phyloP scores from a whole-genome alignment of 140 eudicot species.

The Anethum foeniculum region DNA sequence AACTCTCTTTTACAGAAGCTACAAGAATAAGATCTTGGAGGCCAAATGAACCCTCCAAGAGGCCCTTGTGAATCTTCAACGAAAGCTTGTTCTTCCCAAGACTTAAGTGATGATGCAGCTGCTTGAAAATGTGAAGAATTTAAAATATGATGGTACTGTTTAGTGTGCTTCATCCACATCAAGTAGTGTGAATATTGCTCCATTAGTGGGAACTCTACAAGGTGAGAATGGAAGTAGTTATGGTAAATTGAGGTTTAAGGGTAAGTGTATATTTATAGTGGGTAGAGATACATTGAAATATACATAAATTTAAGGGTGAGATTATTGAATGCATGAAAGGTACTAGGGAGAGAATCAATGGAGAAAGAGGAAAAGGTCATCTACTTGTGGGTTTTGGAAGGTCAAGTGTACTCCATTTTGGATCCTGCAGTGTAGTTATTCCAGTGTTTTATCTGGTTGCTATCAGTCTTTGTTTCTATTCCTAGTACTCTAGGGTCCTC shows the following conservation, averaged over 20 bases:
- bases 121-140: slow-evolving; percentile 1
- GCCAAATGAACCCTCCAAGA: slow-evolving; percentile 28
- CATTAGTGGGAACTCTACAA: slow-evolving; percentile 4
- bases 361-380: slow-evolving; percentile 38
- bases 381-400: slow-evolving; percentile 28
- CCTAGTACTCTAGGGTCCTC: slow-evolving; percentile 8
- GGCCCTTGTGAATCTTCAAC: slow-evolving; percentile 21
- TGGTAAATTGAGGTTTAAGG: slow-evolving; percentile 7
- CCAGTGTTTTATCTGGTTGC: slow-evolving; percentile 36
- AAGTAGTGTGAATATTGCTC: slow-evolving; percentile 23
- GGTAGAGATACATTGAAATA: background rate
- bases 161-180: slow-evolving; percentile 19
- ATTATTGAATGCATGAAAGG: slow-evolving; percentile 50
- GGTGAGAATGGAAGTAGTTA: background rate
- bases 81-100: slow-evolving; percentile 25
- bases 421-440: slow-evolving; percentile 38
- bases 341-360: slow-evolving; percentile 39
- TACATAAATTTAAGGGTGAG: background rate
- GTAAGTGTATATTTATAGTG: slow-evolving; percentile 5
- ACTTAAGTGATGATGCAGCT: background rate
- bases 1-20: slow-evolving; percentile 29
- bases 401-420: slow-evolving; percentile 35
- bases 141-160: background rate
- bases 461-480: slow-evolving; percentile 32
- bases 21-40: slow-evolving; percentile 34